Evolutionary conservation across 208 protist species (phyloP), one percentile per base, ranked within the genome.

Genomic region (Tritrichomonas foetus): DNA sequence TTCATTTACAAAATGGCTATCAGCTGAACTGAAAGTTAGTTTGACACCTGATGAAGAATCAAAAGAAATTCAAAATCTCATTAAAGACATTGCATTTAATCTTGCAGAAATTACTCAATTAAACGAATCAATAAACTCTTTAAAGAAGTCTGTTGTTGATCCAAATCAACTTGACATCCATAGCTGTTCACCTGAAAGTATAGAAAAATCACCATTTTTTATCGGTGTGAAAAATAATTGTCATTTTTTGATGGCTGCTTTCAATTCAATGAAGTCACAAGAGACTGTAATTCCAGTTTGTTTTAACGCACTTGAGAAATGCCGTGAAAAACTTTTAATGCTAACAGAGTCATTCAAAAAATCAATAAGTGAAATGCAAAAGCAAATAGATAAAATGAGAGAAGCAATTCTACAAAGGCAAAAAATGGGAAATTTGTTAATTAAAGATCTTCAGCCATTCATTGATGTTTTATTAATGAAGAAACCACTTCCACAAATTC

Each of bases 1-100:
- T 33, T 25, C 47, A n/a, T 61, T 89, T 55, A 53, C 47, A 89
- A 89, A 89, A n/a, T 89, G 78, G 78, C 27, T 89, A 27, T 33
- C 5, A 53, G 16, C 9, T 0, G 78, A 89, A 57, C 39, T 89
- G 30, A 44, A 89, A 27, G 0, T 39, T 25, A 47, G 47, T 44
- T 27, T 33, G 8, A 39, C 41, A 20, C 20, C 41, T 22, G 30
- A 57, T 20, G 78, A 89, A 33, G 78, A 89, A 36, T 44, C 47
- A 61, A 27, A 39, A 39, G 78, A 89, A 47, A 25, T 89, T 16
- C 25, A 33, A 33, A 33, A 27, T 20, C 41, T 89, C 39, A 89
- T 89, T 57, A 61, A 0, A 11, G 39, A 57, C 47, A 47, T 89
- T 57, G 44, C 78, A 39, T 20, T 27, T 39, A 41, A 47, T 57